Evolutionary conservation across 2,329 filamentous ascomycete genomes (phyloP), one percentile per base, ranked within the genome.

Genomic region (Trichoderma breve): DNA sequence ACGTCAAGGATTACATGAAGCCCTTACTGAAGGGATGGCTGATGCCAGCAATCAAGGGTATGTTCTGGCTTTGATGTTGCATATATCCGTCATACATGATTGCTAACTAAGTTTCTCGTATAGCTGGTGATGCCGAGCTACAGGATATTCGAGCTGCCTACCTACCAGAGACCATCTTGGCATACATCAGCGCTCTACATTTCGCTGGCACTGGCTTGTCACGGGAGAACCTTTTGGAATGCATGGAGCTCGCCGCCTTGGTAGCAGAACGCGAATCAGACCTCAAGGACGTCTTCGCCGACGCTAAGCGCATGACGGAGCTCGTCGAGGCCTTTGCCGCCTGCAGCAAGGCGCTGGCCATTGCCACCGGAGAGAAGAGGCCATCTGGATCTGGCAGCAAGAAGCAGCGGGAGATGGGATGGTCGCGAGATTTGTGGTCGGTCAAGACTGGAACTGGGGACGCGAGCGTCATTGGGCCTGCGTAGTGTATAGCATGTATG

Each of bases 131-230:
- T 72, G 79, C 84, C 18, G 89, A 93, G 70, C 87, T 94, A 62
- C 82, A 82, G 62, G 82, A 86, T 28, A 88, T 98, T 66, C 90
- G 94, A 75, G 87, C 90, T 70, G 88, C 89, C 0, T 98, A 97
- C 81, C 86, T 99, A 3, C 95, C 96, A 2, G 94, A 98, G 79
- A 88, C 93, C 21, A 85, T 97, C 55, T 86, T 99, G 64, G 93
- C 92, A 3, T 98, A 96, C 80, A 89, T 96, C 78, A 91, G 89
- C 76, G 91, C 92, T 1, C 84, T 98, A 64, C 92, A 97, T 79
- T 92, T 92, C 78, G 92, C 92, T 0, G 94, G 93, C 4, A 90
- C 90, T 61, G 87, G 89, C 63, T 84, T 97, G 57, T 91, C 90
- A 60, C 90, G 94, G 57, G 93, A 95, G 72, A 88, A 92, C 75